Percentiles rank a stretch among this genome's conserved stretches.
These are phyloP conservation scores for Graphium sp. DNA, from an alignment of 2,329 filamentous ascomycete species.

Conservation along the genomic window DNA sequence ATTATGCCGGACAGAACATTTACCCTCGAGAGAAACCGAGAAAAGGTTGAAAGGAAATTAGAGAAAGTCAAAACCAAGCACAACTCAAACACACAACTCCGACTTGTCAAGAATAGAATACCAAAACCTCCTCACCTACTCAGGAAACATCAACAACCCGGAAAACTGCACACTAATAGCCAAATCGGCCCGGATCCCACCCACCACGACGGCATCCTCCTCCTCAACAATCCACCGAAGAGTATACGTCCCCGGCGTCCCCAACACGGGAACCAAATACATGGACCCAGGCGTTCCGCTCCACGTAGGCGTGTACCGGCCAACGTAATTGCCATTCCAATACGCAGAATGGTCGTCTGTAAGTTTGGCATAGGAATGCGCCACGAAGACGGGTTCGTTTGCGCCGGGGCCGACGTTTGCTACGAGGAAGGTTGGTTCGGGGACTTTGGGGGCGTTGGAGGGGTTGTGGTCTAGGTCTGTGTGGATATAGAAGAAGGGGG, in stretches of 20 bases:
- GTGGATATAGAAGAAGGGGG: slow-evolving; percentile 8
- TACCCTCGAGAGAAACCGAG: too few relatives aligned
- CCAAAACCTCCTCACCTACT: too few relatives aligned
- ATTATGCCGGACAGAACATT: too few relatives aligned
- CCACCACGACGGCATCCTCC: not conserved
- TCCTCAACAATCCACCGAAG: slow-evolving; percentile 1
- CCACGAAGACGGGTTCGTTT: slow-evolving; percentile 5
- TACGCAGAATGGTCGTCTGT: slow-evolving; percentile 5
- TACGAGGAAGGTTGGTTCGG: slow-evolving; percentile 8
- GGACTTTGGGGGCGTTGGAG: not conserved
- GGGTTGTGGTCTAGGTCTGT: not conserved
- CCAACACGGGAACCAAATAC: slow-evolving; percentile 1
- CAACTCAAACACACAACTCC: too few relatives aligned
- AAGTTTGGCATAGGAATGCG: slow-evolving; percentile 6
- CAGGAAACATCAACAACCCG: too few relatives aligned
- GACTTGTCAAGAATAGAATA: too few relatives aligned
- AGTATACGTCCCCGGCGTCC: not conserved
- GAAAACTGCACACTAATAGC: too few relatives aligned
- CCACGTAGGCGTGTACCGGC: slow-evolving; percentile 1
- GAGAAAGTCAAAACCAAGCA: too few relatives aligned
- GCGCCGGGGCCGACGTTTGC: slow-evolving; percentile 6
- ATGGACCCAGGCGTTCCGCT: not conserved
- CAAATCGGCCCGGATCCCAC: too few relatives aligned
- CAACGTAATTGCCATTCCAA: slow-evolving; percentile 3
- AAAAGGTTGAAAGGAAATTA: too few relatives aligned